phyloP scores from a whole-genome alignment of 169 alveolate genomes.

The Cystoisospora suis region DNA sequence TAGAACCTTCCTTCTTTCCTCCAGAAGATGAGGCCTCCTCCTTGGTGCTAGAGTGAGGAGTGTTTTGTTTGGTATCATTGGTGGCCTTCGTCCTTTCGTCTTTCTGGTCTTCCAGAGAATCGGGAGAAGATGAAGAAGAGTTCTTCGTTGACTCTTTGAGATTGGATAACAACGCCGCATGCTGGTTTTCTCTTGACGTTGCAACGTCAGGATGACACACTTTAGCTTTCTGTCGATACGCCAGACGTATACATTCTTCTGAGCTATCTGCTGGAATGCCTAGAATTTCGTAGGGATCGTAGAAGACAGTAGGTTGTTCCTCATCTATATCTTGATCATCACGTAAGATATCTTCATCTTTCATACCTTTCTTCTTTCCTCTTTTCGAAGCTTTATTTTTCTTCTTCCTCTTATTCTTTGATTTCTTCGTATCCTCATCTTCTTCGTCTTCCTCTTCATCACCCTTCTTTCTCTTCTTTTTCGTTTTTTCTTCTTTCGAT shows the following conservation, averaged over 20 bases:
- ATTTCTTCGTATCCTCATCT: background rate
- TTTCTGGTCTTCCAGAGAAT: too few relatives aligned
- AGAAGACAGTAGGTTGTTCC: background rate
- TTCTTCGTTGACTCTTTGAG: too few relatives aligned
- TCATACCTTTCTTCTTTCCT: background rate
- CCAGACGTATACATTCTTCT: background rate
- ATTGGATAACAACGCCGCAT: too few relatives aligned
- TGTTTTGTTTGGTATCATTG: too few relatives aligned
- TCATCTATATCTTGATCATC: background rate
- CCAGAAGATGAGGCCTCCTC: too few relatives aligned
- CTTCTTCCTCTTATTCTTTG: background rate
- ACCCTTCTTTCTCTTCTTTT: background rate
- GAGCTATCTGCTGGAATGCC: background rate
- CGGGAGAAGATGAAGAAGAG: too few relatives aligned
- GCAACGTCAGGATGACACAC: background rate
- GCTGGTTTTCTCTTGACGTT: too few relatives aligned
- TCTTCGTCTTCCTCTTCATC: background rate
- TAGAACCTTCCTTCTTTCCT: too few relatives aligned
- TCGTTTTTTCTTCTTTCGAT: background rate
- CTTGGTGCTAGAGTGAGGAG: too few relatives aligned
- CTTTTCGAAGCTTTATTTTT: background rate
- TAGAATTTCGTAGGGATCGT: slow-evolving; percentile 14
- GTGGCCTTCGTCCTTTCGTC: too few relatives aligned
- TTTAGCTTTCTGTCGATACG: slow-evolving; percentile 12
- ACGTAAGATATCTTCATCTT: background rate